Evolutionary conservation across 1,139 yeast genomes (phyloP), one percentile per base, ranked within the genome.

Genomic region (Saccharomyces hybrid): DNA sequence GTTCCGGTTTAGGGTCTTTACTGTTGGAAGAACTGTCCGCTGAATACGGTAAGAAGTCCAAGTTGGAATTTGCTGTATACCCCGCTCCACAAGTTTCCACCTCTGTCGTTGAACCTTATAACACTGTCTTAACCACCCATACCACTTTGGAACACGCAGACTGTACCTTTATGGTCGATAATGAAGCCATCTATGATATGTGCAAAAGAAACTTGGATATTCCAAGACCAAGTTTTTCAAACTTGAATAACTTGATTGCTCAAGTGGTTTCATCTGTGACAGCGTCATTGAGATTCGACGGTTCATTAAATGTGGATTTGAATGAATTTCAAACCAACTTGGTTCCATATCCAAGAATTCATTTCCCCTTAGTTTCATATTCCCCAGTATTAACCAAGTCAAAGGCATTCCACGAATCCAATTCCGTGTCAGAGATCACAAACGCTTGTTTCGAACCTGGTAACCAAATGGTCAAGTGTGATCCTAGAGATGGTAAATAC

Each of bases 301-400:
- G 99, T 64, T 89, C 97, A 41, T 82, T 91, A 71, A 91, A 91
- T 71, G 98, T 91, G 61, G 98, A 91, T 75, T 82, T 91, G 72
- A 91, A 91, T 74, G 98, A 91, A 75, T 91, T 91, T 81, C 98
- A 91, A 76, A 91, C 98, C 58, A 91, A 91, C 75, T 81, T 93
- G 79, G 99, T 93, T 57, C 99, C 99, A 67, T 93, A 89, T 78
- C 98, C 99, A 75, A 88, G 98, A 80, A 91, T 93, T 69, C 99
- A 93, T 77, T 93, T 93, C 90, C 99, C 99, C 71, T 83, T 91
- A 73, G 97, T 91, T 59, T 89, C 97, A 52, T 93, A 91, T 71
- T 96, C 97, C 11, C 98, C 99, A 61, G 96, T 93, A 56, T 81
- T 89, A 70, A 87, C 96, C 51, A 90, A 88, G 68, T 81, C 86